phyloP scores from a whole-genome alignment of 305 asterid species.

The Solanum hybrid region DNA sequence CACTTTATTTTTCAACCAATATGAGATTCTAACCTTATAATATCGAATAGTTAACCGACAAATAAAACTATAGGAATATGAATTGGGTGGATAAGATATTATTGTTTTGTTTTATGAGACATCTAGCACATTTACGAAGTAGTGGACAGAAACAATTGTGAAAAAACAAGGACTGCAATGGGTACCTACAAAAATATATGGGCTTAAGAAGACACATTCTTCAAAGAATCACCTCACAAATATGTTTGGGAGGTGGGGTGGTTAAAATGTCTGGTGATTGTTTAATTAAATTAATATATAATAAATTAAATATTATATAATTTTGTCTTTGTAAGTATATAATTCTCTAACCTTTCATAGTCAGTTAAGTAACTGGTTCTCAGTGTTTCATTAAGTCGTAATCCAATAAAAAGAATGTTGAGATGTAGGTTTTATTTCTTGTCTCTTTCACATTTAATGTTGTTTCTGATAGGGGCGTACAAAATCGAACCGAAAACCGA shows the following conservation, averaged over 20 bases:
- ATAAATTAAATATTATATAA: not conserved
- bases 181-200: not conserved
- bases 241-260: not conserved
- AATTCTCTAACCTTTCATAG: not conserved
- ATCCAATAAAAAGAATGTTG: not conserved
- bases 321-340: not conserved
- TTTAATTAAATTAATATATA: not conserved
- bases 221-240: not conserved
- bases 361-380: not conserved
- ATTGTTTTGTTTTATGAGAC: not conserved
- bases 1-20: not conserved
- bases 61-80: not conserved
- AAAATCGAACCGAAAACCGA: too few species aligned
- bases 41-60: not conserved
- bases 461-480: too few species aligned
- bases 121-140: not conserved
- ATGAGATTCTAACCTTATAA: not conserved
- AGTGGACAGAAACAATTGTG: not conserved
- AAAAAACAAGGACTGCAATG: not conserved
- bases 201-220: not conserved
- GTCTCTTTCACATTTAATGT: not conserved
- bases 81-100: not conserved
- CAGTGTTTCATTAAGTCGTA: not conserved
- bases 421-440: not conserved
- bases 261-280: not conserved